A percentile compares a stretch with the other conserved stretches of the same genome.
These are phyloP conservation scores for Rhizoclosmatium sp. DNA, from an alignment of 192 early-diverging fungal genomes.

Conservation along the genomic window DNA sequence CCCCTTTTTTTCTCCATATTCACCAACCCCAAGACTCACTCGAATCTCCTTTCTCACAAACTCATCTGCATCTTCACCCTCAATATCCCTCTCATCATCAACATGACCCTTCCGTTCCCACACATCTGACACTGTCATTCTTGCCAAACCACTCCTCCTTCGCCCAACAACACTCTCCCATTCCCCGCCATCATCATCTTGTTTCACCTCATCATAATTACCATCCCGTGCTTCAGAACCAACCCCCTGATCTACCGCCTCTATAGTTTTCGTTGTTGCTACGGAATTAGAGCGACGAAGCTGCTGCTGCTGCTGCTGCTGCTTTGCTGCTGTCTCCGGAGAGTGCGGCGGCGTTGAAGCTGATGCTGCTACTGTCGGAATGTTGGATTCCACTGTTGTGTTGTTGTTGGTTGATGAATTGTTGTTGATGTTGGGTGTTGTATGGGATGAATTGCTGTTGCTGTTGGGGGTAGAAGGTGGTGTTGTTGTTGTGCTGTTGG, in stretches of 20 bases:
- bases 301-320: background rate
- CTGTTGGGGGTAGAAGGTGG: constrained; percentile 38
- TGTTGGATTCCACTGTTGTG: background rate
- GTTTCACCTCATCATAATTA: background rate
- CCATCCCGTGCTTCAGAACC: background rate
- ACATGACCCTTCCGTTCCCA: background rate
- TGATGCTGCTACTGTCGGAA: constrained; percentile 31
- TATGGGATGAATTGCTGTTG: constrained; percentile 19
- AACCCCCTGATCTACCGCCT: background rate
- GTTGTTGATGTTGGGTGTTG: background rate
- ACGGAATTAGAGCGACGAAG: background rate
- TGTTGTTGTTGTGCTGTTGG: constrained; percentile 17
- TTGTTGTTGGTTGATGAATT: constrained; percentile 26
- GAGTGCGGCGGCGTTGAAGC: constrained; percentile 20
- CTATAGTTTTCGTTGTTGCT: background rate
- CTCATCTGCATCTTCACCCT: background rate
- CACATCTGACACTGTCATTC: background rate
- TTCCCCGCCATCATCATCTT: constrained; percentile 25
- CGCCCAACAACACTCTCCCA: constrained; percentile 21
- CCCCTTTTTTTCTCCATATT: constrained; percentile 30
- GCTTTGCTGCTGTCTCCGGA: background rate
- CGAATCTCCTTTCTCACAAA: background rate
- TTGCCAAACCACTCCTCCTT: background rate
- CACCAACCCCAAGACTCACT: constrained; percentile 10
- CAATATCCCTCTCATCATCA: background rate